A percentile compares a stretch with the other conserved stretches of the same genome.
phyloP scores from a whole-genome alignment of 768 basidiomycete species.

The Candolleomyces efflorescens region DNA sequence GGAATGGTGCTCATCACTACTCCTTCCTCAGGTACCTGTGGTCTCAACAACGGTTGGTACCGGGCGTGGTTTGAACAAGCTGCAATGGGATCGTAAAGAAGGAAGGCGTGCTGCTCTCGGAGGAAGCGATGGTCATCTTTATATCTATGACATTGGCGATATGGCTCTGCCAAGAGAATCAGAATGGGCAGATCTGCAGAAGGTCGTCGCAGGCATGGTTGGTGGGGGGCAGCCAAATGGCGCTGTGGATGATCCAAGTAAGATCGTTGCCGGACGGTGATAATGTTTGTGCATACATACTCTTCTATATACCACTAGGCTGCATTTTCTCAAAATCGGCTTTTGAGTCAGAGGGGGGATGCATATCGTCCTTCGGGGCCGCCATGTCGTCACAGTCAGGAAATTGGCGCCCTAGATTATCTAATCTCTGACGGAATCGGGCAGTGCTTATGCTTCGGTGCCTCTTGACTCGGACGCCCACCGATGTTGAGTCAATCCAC shows the following conservation, averaged over 20 bases:
- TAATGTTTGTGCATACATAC: not conserved
- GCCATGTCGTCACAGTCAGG: no score
- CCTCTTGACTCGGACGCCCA: no score
- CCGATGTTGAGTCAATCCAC: not conserved
- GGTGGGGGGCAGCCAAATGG: slow-evolving; percentile 51
- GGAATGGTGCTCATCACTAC: not conserved
- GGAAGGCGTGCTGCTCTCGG: slow-evolving; percentile 88
- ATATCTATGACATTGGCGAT: slow-evolving; percentile 94
- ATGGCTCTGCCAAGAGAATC: slow-evolving; percentile 82
- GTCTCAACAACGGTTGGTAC: slow-evolving; percentile 82
- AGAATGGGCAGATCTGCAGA: slow-evolving; percentile 93
- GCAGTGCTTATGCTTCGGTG: no score
- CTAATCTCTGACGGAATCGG: no score
- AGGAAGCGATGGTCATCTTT: slow-evolving; percentile 87
- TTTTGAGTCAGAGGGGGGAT: no score
- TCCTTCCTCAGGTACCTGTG: slow-evolving; percentile 67
- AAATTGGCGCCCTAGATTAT: no score
- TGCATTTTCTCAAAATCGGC: no score
- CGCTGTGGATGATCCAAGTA: slow-evolving; percentile 24
- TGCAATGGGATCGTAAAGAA: slow-evolving; percentile 93
- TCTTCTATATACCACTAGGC: no score
- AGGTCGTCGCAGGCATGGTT: slow-evolving; percentile 71
- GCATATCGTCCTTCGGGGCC: no score
- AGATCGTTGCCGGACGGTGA: slow-evolving; percentile 29
- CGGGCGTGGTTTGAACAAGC: slow-evolving; percentile 87